Base-by-base conservation (phyloP, 768 basidiomycete species). In the Xanthoconium purpureum region DNA sequence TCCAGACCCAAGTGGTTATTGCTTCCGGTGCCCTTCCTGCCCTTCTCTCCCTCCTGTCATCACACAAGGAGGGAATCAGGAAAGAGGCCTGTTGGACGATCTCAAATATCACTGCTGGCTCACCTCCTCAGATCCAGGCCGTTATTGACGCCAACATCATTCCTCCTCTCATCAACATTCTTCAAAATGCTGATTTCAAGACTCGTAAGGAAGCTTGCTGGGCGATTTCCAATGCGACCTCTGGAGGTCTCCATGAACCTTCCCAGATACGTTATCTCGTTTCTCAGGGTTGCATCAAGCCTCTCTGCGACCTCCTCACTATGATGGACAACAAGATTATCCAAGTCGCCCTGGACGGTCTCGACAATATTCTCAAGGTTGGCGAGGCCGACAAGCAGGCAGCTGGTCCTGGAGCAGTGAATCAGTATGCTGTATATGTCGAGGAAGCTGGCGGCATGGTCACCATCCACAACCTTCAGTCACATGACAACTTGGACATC, bases 241-340 rank as follows among this genome's bases (percentile, higher is more conserved):
- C 95, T 38, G 97, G 97, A 60, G 97, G 94, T 57, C 82, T 98
- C 28, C 94, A 95, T 68, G 95, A 99, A 70, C 97, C 97, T 32
- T 77, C 88, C 30, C 96, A 98, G 72, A 99, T 99, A 66, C 89
- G 97, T 51, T 99, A 98, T 76, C 90, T 99, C 56, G 97, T 99
- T 53, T 81, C 86, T 24, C 97, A 98, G 73, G 97, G 97, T 33
- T 97, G 94, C 78, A 98, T 99, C 77, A 98, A 98, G 75, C 97
- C 97, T 15, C 80, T 99, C 30, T 99, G 97, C 71, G 97, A 99
- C 67, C 78, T 99, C 50, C 81, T 99, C 56, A 88, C 85, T 29
- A 96, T 94, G 83, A 95, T 98, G 94, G 97, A 99, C 77, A 98
- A 98, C 84, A 99, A 99, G 80, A 97, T 98, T 64, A 99, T 99